Conservation (phyloP, 768 basidiomycete species). For the Leccinum subtestaceum region DNA sequence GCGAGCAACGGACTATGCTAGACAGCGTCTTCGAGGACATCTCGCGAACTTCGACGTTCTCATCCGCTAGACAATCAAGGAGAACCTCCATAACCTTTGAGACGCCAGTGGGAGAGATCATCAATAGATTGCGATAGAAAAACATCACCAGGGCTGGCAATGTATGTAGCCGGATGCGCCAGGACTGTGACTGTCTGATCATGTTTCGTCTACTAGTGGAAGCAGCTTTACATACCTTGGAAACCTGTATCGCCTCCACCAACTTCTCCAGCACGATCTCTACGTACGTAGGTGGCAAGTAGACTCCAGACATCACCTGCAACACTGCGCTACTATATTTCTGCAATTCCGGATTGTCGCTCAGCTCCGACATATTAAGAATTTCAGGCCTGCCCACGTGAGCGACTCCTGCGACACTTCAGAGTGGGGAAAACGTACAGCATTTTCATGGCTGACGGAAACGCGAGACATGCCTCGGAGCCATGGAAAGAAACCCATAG, state of each 20-base stretch:
- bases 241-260: conserved; percentile 71
- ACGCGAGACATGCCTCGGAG: conserved; percentile 67
- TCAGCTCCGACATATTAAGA: conserved; percentile 86
- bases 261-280: conserved; percentile 59
- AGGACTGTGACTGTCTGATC: conserved; percentile 53
- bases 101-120: conserved; percentile 65
- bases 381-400: conserved; percentile 67
- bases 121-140: conserved; percentile 85
- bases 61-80: conserved; percentile 80
- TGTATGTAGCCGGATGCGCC: conserved; percentile 86
- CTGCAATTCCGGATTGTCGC: conserved; percentile 81
- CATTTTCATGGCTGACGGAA: conserved; percentile 74
- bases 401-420: not conserved
- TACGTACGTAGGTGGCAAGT: conserved; percentile 67
- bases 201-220: conserved; percentile 7
- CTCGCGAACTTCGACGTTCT: conserved; percentile 90
- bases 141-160: conserved; percentile 87
- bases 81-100: conserved; percentile 78
- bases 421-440: conserved; percentile 50
- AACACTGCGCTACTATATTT: conserved; percentile 76
- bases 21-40: conserved; percentile 86
- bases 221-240: conserved; percentile 49
- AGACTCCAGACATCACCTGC: conserved; percentile 77
- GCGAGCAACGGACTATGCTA: conserved; percentile 87
- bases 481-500: conserved; percentile 76